phyloP scores from a whole-genome alignment of 2,329 filamentous ascomycete genomes.

The Cyphellophora europaea region DNA sequence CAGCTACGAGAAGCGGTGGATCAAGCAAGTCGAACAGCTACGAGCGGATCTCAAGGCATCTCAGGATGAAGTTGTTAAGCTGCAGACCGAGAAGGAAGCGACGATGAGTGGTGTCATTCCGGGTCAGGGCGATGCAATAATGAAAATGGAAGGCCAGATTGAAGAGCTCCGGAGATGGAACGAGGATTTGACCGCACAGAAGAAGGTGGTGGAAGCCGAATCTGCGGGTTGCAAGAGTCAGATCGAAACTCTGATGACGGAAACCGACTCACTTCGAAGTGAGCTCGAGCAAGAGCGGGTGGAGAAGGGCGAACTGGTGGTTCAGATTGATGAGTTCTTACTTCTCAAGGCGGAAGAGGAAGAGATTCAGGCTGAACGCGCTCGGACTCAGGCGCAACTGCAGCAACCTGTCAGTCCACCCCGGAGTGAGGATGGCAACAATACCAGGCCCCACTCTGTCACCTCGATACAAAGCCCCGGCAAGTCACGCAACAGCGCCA shows the following conservation, averaged over 20 bases:
- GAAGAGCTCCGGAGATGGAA: slow-evolving; percentile 29
- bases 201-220: slow-evolving; percentile 62
- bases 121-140: slow-evolving; percentile 20
- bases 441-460: background rate
- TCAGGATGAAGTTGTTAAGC: slow-evolving; percentile 62
- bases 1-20: slow-evolving; percentile 74
- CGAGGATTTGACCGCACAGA: slow-evolving; percentile 57
- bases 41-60: slow-evolving; percentile 63
- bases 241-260: slow-evolving; percentile 57
- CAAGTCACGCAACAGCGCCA: slow-evolving; percentile 15
- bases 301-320: slow-evolving; percentile 39
- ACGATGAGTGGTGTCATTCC: slow-evolving; percentile 49
- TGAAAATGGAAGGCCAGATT: slow-evolving; percentile 36
- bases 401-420: slow-evolving; percentile 17
- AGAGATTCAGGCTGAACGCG: slow-evolving; percentile 11
- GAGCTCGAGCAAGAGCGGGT: slow-evolving; percentile 46
- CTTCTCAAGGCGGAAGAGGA: slow-evolving; percentile 27
- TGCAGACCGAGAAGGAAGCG: slow-evolving; percentile 56
- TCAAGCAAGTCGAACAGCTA: slow-evolving; percentile 75
- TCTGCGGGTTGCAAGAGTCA: slow-evolving; percentile 67
- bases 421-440: slow-evolving; percentile 16
- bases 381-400: slow-evolving; percentile 1
- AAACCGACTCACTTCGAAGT: slow-evolving; percentile 55
- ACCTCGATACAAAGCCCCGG: slow-evolving; percentile 6
- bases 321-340: slow-evolving; percentile 36